Percentiles rank a stretch among this genome's conserved stretches.
Conservation (phyloP, 2,329 filamentous ascomycete genomes). For the Aphanocladium album region DNA sequence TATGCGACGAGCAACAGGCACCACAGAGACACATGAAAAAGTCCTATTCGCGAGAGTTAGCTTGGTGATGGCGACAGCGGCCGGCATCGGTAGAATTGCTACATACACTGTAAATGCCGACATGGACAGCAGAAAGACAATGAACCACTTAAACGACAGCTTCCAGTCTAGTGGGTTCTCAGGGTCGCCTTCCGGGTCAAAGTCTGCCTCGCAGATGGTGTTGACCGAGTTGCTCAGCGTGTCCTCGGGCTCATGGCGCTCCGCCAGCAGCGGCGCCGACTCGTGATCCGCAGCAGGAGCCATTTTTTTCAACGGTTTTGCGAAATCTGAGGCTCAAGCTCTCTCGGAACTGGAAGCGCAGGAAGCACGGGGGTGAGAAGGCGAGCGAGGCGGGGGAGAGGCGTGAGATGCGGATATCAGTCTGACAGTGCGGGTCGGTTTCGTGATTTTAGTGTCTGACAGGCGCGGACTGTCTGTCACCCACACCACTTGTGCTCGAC, state of each 20-base stretch:
- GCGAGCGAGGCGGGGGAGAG: too few species aligned
- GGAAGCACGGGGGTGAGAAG: too few species aligned
- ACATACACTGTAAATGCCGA: conserved; percentile 4
- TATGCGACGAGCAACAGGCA: conserved; percentile 49
- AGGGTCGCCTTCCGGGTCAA: conserved; percentile 17
- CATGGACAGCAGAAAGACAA: conserved; percentile 9
- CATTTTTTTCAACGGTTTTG: too few species aligned
- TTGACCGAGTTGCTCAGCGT: not conserved
- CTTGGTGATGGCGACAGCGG: not conserved
- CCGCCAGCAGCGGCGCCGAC: not conserved
- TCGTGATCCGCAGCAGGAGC: not conserved
- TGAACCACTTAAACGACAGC: conserved; percentile 5
- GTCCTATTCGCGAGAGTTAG: conserved; percentile 37
- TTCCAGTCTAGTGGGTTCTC: conserved; percentile 14
- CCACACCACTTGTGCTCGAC: too few species aligned
- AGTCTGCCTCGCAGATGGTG: conserved; percentile 8
- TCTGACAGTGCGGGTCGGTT: too few species aligned
- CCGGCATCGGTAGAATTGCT: not conserved
- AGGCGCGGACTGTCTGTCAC: too few species aligned
- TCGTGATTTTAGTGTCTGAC: too few species aligned
- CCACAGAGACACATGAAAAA: conserved; percentile 52
- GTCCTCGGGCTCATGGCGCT: not conserved
- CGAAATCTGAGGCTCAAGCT: too few species aligned
- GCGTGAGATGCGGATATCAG: too few species aligned
- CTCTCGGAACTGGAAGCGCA: too few species aligned